A percentile compares a stretch with the other conserved stretches of the same genome.
phyloP scores from a whole-genome alignment of 805 yeast species.

The Myxozyma sirexii region DNA sequence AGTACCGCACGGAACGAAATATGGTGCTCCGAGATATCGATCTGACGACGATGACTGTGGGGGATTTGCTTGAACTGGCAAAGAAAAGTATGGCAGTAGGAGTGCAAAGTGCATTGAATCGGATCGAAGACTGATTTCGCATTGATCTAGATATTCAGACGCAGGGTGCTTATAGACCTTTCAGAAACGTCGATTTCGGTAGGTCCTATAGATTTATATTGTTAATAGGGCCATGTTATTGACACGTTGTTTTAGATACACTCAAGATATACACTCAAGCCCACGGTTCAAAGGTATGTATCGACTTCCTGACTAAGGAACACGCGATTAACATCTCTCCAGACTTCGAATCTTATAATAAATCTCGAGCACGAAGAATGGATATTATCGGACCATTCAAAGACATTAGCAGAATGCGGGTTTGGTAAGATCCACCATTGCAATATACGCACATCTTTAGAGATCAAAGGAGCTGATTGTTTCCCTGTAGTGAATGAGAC shows the following conservation, averaged over 20 bases:
- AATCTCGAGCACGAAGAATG: conserved; percentile 85
- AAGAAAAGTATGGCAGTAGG: conserved; percentile 42
- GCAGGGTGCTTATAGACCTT: conserved; percentile 76
- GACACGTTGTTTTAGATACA: conserved; percentile 14
- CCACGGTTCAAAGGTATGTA: conserved; percentile 70
- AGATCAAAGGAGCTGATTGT: neutral
- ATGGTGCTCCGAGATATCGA: conserved; percentile 70
- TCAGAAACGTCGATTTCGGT: conserved; percentile 59
- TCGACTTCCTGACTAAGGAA: neutral
- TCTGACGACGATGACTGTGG: conserved; percentile 67
- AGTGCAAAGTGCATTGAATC: too few species aligned
- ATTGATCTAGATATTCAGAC: conserved; percentile 47
- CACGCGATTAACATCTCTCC: too few species aligned
- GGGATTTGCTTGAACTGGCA: conserved; percentile 59
- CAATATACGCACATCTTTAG: neutral
- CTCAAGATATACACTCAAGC: conserved; percentile 91
- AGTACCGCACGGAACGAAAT: conserved; percentile 84
- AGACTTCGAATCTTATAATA: conserved; percentile 84
- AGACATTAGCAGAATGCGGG: conserved; percentile 55
- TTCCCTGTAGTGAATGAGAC: conserved; percentile 75
- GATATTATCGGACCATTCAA: conserved; percentile 53
- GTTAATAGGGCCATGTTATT: neutral
- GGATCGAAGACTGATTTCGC: neutral
- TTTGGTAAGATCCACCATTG: conserved; percentile 37
- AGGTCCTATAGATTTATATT: neutral